These are phyloP conservation scores for Phellinidium pouzarii DNA, from an alignment of 1,284 basidiomycete genomes.

Conservation along the genomic window DNA sequence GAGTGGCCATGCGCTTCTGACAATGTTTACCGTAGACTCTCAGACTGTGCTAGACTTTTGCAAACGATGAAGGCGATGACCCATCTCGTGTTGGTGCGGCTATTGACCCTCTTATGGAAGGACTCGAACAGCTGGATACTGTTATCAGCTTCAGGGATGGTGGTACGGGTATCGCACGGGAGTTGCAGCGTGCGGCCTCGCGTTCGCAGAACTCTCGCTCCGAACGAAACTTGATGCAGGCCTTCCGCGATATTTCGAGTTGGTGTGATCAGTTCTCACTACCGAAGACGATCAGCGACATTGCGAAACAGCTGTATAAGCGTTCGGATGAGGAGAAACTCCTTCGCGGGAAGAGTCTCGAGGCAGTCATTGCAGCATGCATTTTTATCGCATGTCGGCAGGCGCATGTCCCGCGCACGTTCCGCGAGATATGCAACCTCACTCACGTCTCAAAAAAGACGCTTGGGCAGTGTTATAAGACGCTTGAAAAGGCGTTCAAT, in stretches of 20 bases:
- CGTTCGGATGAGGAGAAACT: conserved; percentile 94
- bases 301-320: conserved; percentile 95
- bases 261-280: conserved; percentile 96
- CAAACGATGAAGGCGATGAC: conserved; percentile 98
- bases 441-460: conserved; percentile 94
- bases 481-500: conserved; percentile 89
- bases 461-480: conserved; percentile 92
- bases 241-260: conserved; percentile 86
- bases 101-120: conserved; percentile 88
- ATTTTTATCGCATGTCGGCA: conserved; percentile 98
- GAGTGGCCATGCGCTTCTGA: conserved; percentile 35
- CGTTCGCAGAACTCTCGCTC: conserved; percentile 72
- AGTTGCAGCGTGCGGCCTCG: conserved; percentile 86
- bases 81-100: conserved; percentile 99
- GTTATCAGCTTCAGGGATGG: conserved; percentile 94
- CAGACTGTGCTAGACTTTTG: conserved; percentile 73
- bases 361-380: conserved; percentile 94
- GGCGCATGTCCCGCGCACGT: conserved; percentile 89
- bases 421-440: conserved; percentile 92
- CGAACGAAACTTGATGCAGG: conserved; percentile 80
- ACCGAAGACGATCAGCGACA: conserved; percentile 91
- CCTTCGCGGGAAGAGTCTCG: conserved; percentile 84
- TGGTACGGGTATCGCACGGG: conserved; percentile 85
- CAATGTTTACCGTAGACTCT: conserved; percentile 3
- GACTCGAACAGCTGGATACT: conserved; percentile 90